Evolutionary conservation across 495 filamentous ascomycete genomes (phyloP).

Genomic region (Penicillium maclennaniae): DNA sequence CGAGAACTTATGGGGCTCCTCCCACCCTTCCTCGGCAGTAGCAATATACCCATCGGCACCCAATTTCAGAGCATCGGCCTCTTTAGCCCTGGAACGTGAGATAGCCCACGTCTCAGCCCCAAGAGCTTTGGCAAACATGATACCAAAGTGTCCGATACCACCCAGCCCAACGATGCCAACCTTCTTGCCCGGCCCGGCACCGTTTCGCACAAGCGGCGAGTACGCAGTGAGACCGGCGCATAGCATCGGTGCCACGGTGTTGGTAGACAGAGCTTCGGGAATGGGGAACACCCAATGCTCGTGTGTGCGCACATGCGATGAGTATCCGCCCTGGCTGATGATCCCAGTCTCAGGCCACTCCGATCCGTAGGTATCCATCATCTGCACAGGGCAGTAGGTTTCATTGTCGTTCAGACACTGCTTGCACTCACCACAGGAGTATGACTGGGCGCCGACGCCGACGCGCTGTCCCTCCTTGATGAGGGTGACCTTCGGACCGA

Average conservation of each 20-base stretch:
- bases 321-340: slow-evolving; percentile 61
- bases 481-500: slow-evolving; percentile 61
- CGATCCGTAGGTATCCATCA: slow-evolving; percentile 60
- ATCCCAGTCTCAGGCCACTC: slow-evolving; percentile 61
- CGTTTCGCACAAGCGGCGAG: slow-evolving; percentile 71
- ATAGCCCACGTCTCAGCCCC: slow-evolving; percentile 70
- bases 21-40: slow-evolving; percentile 65
- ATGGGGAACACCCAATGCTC: slow-evolving; percentile 76
- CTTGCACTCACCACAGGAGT: slow-evolving; percentile 66
- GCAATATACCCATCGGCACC: slow-evolving; percentile 74
- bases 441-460: slow-evolving; percentile 74
- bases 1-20: slow-evolving; percentile 44
- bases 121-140: slow-evolving; percentile 68
- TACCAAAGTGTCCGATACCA: slow-evolving; percentile 70
- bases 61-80: slow-evolving; percentile 61
- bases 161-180: slow-evolving; percentile 76
- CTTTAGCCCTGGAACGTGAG: slow-evolving; percentile 63
- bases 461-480: slow-evolving; percentile 74
- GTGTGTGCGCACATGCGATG: slow-evolving; percentile 68
- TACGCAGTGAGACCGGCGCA: slow-evolving; percentile 84
- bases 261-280: slow-evolving; percentile 64
- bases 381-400: slow-evolving; percentile 69
- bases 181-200: slow-evolving; percentile 73
- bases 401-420: slow-evolving; percentile 70
- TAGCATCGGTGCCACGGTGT: slow-evolving; percentile 77